phyloP scores from a whole-genome alignment of 805 yeast species.

The Phaffomyces antillensis region DNA sequence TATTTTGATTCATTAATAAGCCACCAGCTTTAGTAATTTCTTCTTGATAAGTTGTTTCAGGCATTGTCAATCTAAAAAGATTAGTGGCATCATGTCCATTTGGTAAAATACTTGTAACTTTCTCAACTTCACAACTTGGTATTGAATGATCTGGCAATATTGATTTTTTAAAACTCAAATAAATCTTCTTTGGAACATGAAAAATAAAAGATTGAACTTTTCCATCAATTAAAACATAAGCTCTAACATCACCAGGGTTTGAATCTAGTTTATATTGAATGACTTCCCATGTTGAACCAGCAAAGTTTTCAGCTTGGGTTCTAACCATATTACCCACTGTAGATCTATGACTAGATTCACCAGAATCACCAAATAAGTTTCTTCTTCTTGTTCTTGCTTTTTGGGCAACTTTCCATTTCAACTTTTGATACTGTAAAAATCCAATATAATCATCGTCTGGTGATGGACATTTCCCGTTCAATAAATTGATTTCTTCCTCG shows the following conservation, averaged over 20 bases:
- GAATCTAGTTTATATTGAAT: conserved; percentile 58
- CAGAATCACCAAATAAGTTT: conserved; percentile 67
- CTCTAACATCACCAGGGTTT: conserved; percentile 71
- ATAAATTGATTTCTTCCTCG: conserved; percentile 44
- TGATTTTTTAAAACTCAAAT: conserved; percentile 53
- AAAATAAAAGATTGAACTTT: conserved; percentile 69
- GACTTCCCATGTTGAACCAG: conserved; percentile 80
- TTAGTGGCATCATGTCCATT: conserved; percentile 48
- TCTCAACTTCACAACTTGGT: conserved; percentile 48
- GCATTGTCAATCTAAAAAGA: conserved; percentile 59
- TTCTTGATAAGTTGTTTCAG: conserved; percentile 52
- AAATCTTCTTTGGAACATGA: conserved; percentile 68
- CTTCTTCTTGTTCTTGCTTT: conserved; percentile 64
- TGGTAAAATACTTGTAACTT: conserved; percentile 59
- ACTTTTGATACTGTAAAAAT: conserved; percentile 69
- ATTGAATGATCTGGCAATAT: conserved; percentile 35
- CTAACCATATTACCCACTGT: conserved; percentile 64
- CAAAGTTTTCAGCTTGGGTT: conserved; percentile 71
- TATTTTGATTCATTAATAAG: conserved; percentile 51
- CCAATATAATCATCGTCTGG: conserved; percentile 60
- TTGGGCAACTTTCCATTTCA: conserved; percentile 82
- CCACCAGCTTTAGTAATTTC: conserved; percentile 55
- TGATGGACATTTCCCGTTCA: conserved; percentile 54
- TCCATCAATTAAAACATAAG: conserved; percentile 58
- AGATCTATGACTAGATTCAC: conserved; percentile 46